phyloP scores from a whole-genome alignment of 805 yeast species.

The Candida pseudoglaebosa region DNA sequence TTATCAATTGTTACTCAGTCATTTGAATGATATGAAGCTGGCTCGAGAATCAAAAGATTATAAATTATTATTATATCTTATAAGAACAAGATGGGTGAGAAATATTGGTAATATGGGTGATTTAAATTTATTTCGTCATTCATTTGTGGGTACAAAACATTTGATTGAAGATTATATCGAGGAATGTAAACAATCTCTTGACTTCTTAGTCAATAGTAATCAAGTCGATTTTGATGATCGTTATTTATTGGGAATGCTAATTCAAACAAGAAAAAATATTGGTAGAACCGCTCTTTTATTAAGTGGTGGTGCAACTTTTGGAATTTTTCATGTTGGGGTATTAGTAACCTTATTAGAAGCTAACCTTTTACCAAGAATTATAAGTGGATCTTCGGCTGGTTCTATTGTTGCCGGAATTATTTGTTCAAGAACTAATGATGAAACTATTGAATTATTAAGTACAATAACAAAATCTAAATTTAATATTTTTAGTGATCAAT shows the following conservation, averaged over 20 bases:
- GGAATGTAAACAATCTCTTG: slow-evolving; percentile 60
- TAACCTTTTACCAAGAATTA: slow-evolving; percentile 75
- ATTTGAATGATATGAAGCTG: slow-evolving; percentile 51
- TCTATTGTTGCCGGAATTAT: slow-evolving; percentile 88
- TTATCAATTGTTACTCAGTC: slow-evolving; percentile 50
- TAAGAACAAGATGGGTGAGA: slow-evolving; percentile 81
- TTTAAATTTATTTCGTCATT: slow-evolving; percentile 67
- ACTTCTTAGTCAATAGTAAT: slow-evolving; percentile 34
- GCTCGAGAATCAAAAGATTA: slow-evolving; percentile 60
- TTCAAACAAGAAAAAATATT: slow-evolving; percentile 84
- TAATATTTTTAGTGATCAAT: slow-evolving; percentile 47
- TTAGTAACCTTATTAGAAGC: slow-evolving; percentile 71
- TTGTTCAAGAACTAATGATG: slow-evolving; percentile 76
- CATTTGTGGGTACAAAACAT: slow-evolving; percentile 80
- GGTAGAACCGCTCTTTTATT: slow-evolving; percentile 94
- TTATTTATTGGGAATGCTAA: slow-evolving; percentile 69
- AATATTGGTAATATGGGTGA: slow-evolving; percentile 87
- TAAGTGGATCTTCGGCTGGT: slow-evolving; percentile 95
- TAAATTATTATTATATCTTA: slow-evolving; percentile 59
- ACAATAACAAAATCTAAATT: slow-evolving; percentile 58
- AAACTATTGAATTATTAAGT: slow-evolving; percentile 52
- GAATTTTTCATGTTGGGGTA: slow-evolving; percentile 90
- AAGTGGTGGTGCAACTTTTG: slow-evolving; percentile 95
- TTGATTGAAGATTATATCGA: slow-evolving; percentile 77
- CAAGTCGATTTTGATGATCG: slow-evolving; percentile 55